phyloP scores from a whole-genome alignment of 2,329 filamentous ascomycete species.

The Emergomyces africanus region DNA sequence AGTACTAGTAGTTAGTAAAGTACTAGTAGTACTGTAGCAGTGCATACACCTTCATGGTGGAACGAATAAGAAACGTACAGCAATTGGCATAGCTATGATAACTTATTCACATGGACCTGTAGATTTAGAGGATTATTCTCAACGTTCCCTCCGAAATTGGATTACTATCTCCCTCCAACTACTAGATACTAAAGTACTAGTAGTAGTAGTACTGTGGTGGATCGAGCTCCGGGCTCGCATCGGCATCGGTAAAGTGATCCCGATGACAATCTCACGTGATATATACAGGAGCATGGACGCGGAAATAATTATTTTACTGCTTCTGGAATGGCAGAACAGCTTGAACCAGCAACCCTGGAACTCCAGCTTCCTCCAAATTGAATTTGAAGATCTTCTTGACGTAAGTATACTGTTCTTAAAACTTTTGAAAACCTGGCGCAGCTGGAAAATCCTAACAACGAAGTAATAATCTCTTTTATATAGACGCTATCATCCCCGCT shows the following conservation, averaged over 20 bases:
- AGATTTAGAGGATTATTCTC: neutral
- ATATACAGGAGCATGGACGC: no score
- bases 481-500: neutral
- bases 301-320: neutral
- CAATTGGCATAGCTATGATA: slow-evolving; percentile 8
- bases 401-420: neutral
- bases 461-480: neutral
- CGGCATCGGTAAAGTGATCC: no score
- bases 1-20: no score
- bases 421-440: neutral
- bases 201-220: no score
- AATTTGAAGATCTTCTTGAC: neutral
- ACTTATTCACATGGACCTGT: neutral
- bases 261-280: no score
- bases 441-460: neutral
- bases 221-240: no score
- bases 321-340: slow-evolving; percentile 4
- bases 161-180: neutral
- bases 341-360: neutral
- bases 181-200: no score
- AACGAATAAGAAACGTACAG: slow-evolving; percentile 2
- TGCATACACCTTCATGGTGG: neutral
- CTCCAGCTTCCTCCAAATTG: neutral
- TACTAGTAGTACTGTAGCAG: neutral
- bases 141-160: neutral